Conservation (phyloP, 768 basidiomycete species). For the Exidia glandulosa region DNA sequence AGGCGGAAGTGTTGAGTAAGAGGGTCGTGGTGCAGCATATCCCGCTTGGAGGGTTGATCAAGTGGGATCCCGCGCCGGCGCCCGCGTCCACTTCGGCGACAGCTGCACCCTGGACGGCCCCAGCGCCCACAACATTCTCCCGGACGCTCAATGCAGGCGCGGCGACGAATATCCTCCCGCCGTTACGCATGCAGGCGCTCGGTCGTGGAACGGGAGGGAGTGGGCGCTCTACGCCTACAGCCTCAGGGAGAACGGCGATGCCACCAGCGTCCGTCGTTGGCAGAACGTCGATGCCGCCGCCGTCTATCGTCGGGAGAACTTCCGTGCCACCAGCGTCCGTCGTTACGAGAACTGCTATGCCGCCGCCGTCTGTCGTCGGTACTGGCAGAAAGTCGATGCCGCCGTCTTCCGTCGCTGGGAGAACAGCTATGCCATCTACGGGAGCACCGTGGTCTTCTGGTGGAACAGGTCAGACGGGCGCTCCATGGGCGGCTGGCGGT, state of each 20-base stretch:
- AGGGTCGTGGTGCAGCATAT: constrained; percentile 95
- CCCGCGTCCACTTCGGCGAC: neutral
- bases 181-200: neutral
- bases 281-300: too few relatives aligned
- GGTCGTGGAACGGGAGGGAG: neutral
- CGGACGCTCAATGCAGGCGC: neutral
- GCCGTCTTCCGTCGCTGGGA: too few relatives aligned
- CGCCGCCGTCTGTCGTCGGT: too few relatives aligned
- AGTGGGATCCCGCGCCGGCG: constrained; percentile 36
- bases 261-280: too few relatives aligned
- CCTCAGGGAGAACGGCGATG: neutral
- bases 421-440: too few relatives aligned
- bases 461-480: too few relatives aligned
- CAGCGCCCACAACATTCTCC: neutral
- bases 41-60: constrained; percentile 69
- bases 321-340: too few relatives aligned
- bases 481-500: too few relatives aligned
- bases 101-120: neutral
- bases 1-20: constrained; percentile 89
- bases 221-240: neutral
- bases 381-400: too few relatives aligned
- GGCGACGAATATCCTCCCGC: neutral
- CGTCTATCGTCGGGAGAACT: too few relatives aligned
- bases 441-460: too few relatives aligned
- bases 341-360: too few relatives aligned